Evolutionary conservation across 441 rosid species (phyloP).

Genomic region (Corymbia citriodora): DNA sequence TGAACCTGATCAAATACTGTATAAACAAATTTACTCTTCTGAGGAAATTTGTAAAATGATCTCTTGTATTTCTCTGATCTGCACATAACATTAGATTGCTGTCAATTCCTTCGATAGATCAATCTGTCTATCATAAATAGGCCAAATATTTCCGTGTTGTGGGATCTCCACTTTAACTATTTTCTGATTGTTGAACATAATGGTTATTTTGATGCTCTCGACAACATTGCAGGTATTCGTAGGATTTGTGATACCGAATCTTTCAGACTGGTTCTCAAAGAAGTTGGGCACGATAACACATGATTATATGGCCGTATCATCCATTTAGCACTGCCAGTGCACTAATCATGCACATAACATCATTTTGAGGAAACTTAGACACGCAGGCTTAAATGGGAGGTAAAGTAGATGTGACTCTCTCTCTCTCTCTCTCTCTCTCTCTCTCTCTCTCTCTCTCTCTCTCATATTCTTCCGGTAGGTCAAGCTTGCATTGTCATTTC

Average conservation of each 20-base stretch:
- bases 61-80: background rate
- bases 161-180: background rate
- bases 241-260: slow-evolving; percentile 81
- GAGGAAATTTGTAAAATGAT: background rate
- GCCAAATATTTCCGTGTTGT: background rate
- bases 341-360: background rate
- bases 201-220: background rate
- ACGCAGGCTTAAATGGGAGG: background rate
- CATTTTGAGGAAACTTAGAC: background rate
- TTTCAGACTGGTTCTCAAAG: slow-evolving; percentile 60
- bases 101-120: background rate
- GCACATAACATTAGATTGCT: background rate
- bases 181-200: background rate
- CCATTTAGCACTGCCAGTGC: background rate
- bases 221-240: slow-evolving; percentile 65
- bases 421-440: background rate
- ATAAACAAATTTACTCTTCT: background rate
- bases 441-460: background rate
- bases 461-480: background rate
- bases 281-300: slow-evolving; percentile 35
- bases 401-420: background rate
- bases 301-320: background rate
- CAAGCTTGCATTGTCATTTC: background rate
- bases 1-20: background rate
- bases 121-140: background rate